A percentile compares a stretch with the other conserved stretches of the same genome.
Evolutionary conservation across 805 yeast species (phyloP).

Genomic region (Metschnikowia drakensbergensis): DNA sequence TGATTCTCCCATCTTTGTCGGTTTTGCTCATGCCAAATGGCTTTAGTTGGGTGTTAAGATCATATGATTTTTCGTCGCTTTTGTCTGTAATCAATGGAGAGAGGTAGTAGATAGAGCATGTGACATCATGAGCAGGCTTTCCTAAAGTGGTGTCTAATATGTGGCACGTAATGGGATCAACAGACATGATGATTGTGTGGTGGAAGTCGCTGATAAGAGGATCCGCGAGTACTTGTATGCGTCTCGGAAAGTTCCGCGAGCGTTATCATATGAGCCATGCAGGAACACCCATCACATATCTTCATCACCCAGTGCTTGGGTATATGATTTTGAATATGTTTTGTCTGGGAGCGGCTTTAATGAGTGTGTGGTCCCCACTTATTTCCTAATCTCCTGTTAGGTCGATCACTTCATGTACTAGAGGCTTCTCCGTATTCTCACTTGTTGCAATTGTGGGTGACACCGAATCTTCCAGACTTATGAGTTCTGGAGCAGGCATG

Average conservation of each 20-base stretch:
- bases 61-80: slow-evolving; percentile 26
- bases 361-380: too few relatives aligned
- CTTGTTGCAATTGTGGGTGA: background rate
- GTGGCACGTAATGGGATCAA: slow-evolving; percentile 79
- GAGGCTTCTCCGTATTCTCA: background rate
- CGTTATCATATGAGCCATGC: background rate
- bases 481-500: background rate
- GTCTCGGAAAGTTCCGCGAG: slow-evolving; percentile 2
- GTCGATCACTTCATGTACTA: slow-evolving; percentile 1
- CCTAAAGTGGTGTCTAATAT: slow-evolving; percentile 82
- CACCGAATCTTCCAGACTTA: background rate
- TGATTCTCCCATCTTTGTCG: slow-evolving; percentile 76
- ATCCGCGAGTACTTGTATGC: background rate
- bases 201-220: background rate
- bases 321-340: too few relatives aligned
- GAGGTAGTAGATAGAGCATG: slow-evolving; percentile 53
- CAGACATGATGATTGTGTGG: slow-evolving; percentile 20
- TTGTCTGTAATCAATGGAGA: slow-evolving; percentile 23
- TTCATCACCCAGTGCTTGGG: background rate
- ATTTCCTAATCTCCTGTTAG: background rate
- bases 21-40: slow-evolving; percentile 71
- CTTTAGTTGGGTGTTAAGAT: slow-evolving; percentile 15
- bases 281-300: background rate
- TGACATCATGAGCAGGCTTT: slow-evolving; percentile 74
- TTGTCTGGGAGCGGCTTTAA: too few relatives aligned